phyloP scores from a whole-genome alignment of 352 stramenopile species.

The Phytophthora kernoviae region DNA sequence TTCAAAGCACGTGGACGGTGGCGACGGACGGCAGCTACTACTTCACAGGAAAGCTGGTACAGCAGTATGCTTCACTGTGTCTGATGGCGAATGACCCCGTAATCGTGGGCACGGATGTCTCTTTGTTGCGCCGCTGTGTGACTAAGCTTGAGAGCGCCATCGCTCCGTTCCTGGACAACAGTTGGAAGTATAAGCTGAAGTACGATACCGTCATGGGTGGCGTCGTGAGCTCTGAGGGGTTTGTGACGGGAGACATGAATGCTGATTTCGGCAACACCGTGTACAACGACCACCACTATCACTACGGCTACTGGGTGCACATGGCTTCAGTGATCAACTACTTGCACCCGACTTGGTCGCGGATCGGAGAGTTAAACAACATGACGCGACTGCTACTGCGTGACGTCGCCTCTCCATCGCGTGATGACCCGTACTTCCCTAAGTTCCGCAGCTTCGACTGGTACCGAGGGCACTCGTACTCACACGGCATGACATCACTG shows the following conservation, averaged over 20 bases:
- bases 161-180: conserved; percentile 62
- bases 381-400: conserved; percentile 54
- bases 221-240: conserved; percentile 70
- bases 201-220: conserved; percentile 68
- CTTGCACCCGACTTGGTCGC: conserved; percentile 65
- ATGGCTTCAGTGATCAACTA: conserved; percentile 69
- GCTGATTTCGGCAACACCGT: conserved; percentile 78
- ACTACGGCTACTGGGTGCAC: conserved; percentile 81
- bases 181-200: conserved; percentile 63
- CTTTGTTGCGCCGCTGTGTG: conserved; percentile 59
- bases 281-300: conserved; percentile 83
- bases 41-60: conserved; percentile 76
- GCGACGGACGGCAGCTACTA: conserved; percentile 63
- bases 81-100: conserved; percentile 73
- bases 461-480: conserved; percentile 78
- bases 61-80: conserved; percentile 77
- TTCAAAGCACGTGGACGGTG: conserved; percentile 62
- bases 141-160: conserved; percentile 67
- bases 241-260: conserved; percentile 51
- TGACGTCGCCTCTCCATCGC: conserved; percentile 57
- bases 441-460: conserved; percentile 75
- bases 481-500: conserved; percentile 60
- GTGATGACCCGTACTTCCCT: conserved; percentile 58
- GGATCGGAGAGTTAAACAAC: conserved; percentile 54
- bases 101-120: conserved; percentile 64